Evolutionary conservation across 768 basidiomycete genomes (phyloP).

Genomic region (Lactarius trivialis): DNA sequence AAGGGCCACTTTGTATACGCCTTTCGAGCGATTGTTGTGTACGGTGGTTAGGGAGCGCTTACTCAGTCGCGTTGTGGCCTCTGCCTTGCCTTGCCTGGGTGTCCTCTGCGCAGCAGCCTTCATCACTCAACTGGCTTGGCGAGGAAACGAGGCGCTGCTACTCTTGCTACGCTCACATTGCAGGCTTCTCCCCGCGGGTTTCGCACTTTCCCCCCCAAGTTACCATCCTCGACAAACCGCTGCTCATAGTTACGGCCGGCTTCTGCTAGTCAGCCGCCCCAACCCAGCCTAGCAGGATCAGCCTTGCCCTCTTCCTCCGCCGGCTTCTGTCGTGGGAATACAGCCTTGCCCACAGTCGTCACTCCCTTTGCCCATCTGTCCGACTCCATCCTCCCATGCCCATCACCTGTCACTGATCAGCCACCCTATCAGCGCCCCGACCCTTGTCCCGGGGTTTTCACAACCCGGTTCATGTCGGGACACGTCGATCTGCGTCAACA

Average conservation of each 20-base stretch:
- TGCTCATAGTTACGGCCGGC: not conserved
- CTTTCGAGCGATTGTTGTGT: no score
- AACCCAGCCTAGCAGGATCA: not conserved
- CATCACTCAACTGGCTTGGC: not conserved
- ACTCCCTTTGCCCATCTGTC: not conserved
- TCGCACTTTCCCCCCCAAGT: not conserved
- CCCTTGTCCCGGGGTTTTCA: not conserved
- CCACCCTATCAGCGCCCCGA: not conserved
- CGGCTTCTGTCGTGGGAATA: not conserved
- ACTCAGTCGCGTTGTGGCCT: not conserved
- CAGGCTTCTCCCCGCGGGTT: not conserved
- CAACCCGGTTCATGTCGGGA: not conserved
- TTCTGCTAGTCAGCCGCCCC: not conserved
- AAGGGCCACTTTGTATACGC: not conserved
- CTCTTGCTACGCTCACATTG: not conserved
- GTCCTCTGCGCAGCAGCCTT: not conserved
- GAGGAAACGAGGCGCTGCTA: not conserved
- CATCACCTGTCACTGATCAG: not conserved
- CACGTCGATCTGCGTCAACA: not conserved
- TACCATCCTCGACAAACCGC: not conserved
- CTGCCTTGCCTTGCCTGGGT: not conserved
- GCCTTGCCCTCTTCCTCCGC: not conserved
- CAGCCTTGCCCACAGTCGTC: not conserved
- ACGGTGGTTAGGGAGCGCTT: not conserved
- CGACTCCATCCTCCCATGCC: not conserved